These are phyloP conservation scores for Nyssa sinensis DNA, from an alignment of 148 eudicot genomes.

Conservation along the genomic window DNA sequence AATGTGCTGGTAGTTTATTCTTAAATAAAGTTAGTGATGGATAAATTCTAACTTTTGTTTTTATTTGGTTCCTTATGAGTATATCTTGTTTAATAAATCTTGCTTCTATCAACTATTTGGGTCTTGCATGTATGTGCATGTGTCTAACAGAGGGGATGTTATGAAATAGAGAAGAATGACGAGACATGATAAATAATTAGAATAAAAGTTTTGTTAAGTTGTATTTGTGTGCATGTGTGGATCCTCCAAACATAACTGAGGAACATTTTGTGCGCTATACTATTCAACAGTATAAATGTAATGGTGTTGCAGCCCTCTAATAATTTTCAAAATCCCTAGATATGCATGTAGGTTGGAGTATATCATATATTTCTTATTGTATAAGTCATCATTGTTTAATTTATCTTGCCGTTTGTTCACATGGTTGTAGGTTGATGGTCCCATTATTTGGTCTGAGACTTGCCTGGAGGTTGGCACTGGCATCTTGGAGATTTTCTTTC, in stretches of 20 bases:
- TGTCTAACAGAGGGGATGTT: too few species aligned
- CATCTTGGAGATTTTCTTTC: conserved; percentile 47
- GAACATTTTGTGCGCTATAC: neutral
- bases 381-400: neutral
- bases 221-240: conserved; percentile 1
- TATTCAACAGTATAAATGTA: neutral
- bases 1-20: neutral
- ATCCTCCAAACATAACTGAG: neutral
- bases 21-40: neutral
- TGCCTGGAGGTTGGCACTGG: conserved; percentile 47
- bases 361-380: neutral
- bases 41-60: neutral
- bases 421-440: conserved; percentile 57
- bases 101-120: neutral
- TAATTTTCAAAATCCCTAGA: neutral
- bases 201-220: too few species aligned
- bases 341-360: neutral
- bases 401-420: conserved; percentile 17
- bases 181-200: too few species aligned
- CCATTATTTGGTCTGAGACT: conserved; percentile 48
- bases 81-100: conserved; percentile 2
- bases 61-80: neutral
- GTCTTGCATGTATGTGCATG: conserved; percentile 1
- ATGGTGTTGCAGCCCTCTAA: neutral
- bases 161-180: too few species aligned